phyloP scores from a whole-genome alignment of 208 protist genomes.

The Wallacemonas sp. region DNA sequence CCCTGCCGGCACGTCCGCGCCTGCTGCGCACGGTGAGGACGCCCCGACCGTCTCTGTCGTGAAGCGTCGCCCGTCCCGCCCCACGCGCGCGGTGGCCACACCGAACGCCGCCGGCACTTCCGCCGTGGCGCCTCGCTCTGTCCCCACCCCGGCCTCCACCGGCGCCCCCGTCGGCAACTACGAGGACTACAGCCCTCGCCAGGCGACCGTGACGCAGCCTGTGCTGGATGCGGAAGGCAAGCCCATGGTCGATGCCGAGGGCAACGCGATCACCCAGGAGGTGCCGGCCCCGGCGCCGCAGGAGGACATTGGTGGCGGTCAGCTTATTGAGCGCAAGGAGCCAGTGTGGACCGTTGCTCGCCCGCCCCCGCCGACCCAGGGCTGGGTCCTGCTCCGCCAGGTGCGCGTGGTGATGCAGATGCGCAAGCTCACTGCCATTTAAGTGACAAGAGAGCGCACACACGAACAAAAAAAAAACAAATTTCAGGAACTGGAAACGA shows the following conservation, averaged over 20 bases:
- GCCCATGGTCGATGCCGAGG: slow-evolving; percentile 2
- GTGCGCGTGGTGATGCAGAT: slow-evolving; percentile 39
- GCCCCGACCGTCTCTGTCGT: slow-evolving; percentile 9
- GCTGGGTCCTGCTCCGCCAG: slow-evolving; percentile 30
- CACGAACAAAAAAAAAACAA: slow-evolving; percentile 16
- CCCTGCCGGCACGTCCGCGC: not conserved
- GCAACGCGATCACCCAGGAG: slow-evolving; percentile 15
- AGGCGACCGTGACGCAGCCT: not conserved
- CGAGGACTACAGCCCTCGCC: slow-evolving; percentile 17
- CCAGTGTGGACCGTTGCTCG: slow-evolving; percentile 31
- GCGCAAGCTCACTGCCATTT: slow-evolving; percentile 38
- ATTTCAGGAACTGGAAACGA: no score
- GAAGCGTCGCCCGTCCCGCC: slow-evolving; percentile 7
- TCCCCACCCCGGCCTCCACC: slow-evolving; percentile 3
- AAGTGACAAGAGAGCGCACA: slow-evolving; percentile 1
- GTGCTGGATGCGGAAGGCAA: slow-evolving; percentile 11
- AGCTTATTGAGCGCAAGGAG: slow-evolving; percentile 34
- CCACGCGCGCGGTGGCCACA: not conserved
- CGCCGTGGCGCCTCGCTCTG: slow-evolving; percentile 9
- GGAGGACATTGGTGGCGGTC: slow-evolving; percentile 7
- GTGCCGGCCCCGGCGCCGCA: slow-evolving; percentile 9
- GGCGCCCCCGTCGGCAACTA: slow-evolving; percentile 18
- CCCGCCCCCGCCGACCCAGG: slow-evolving; percentile 25
- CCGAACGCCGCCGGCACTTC: not conserved
- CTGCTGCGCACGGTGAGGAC: not conserved